Conservation (phyloP, 768 basidiomycete genomes). For the Agrocybe chaxingu region DNA sequence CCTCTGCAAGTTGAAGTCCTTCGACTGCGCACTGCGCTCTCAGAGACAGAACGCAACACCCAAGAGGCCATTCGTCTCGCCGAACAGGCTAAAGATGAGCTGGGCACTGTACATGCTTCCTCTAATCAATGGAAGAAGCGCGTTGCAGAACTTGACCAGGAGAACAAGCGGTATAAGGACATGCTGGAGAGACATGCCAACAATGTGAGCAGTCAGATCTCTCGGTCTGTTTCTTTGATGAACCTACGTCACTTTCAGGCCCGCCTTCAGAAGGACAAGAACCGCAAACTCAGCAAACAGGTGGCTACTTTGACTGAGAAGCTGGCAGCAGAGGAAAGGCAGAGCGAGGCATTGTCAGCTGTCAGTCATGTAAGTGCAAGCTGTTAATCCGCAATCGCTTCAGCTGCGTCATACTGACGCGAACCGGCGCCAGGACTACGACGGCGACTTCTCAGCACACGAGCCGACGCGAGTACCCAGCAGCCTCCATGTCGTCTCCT, state of each 20-base stretch:
- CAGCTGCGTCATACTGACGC: background rate
- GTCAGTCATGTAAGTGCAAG: constrained; percentile 8
- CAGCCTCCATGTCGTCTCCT: constrained; percentile 7
- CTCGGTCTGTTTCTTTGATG: background rate
- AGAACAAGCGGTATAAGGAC: constrained; percentile 26
- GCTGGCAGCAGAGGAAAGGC: constrained; percentile 11
- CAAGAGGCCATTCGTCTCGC: constrained; percentile 26
- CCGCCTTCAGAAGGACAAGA: constrained; percentile 19
- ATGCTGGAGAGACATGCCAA: constrained; percentile 25
- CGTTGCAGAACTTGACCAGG: constrained; percentile 20
- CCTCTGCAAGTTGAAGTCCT: constrained; percentile 19
- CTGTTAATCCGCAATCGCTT: background rate
- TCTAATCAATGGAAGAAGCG: constrained; percentile 14
- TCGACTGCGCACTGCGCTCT: constrained; percentile 11
- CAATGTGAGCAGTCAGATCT: constrained; percentile 19
- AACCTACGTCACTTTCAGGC: constrained; percentile 12
- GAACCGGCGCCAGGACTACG: constrained; percentile 17
- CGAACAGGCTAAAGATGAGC: constrained; percentile 23
- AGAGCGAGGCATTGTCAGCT: constrained; percentile 11
- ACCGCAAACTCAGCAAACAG: constrained; percentile 19
- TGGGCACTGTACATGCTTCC: constrained; percentile 15
- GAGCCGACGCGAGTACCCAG: constrained; percentile 14
- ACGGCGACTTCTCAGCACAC: constrained; percentile 20
- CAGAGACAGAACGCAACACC: constrained; percentile 18
- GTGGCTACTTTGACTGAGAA: constrained; percentile 14